phyloP scores from a whole-genome alignment of 345 rosid genomes.

The Limnanthes douglasii region DNA sequence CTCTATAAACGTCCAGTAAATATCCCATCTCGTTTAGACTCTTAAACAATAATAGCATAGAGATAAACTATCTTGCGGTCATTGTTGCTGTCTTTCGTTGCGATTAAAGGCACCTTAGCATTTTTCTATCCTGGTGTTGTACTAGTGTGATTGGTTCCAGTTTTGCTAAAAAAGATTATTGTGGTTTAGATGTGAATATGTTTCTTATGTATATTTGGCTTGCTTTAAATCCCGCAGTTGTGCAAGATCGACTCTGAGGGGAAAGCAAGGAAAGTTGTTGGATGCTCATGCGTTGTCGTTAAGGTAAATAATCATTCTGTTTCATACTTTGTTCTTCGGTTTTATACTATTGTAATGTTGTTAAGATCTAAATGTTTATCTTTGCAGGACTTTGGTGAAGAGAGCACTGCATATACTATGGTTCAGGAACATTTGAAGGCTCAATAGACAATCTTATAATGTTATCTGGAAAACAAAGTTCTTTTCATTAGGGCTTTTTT shows the following conservation, averaged over 20 bases:
- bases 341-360: background rate
- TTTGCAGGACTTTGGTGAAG: conserved; percentile 32
- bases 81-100: no score
- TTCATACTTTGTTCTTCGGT: background rate
- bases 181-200: background rate
- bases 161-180: no score
- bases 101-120: no score
- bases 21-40: no score
- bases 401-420: conserved; percentile 9
- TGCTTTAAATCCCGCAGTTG: conserved; percentile 37
- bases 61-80: no score
- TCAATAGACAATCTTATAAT: no score
- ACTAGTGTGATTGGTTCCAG: no score
- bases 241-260: conserved; percentile 80
- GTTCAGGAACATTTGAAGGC: conserved; percentile 10
- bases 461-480: no score
- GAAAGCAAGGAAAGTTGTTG: conserved; percentile 72
- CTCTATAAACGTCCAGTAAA: background rate
- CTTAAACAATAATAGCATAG: no score
- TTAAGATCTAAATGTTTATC: conserved; percentile 1
- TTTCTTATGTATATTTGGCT: no score
- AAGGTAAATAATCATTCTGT: conserved; percentile 25
- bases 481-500: no score
- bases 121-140: no score
- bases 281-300: conserved; percentile 62